phyloP scores from a whole-genome alignment of 495 filamentous ascomycete species.

The Amphirosellinia nigrospora region DNA sequence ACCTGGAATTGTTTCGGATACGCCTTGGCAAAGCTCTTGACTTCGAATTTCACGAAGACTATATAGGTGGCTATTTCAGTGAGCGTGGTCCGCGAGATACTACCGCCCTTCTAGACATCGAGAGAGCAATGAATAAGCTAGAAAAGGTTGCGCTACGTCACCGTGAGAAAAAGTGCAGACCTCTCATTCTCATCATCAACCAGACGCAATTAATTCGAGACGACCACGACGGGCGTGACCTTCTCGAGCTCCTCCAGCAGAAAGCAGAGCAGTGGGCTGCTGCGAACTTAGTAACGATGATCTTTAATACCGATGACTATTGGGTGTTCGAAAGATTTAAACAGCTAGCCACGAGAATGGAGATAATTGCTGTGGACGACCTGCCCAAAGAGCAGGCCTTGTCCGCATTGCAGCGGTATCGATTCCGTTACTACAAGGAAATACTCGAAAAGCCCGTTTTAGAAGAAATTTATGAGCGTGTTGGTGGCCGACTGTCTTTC shows the following conservation, averaged over 20 bases:
- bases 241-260: slow-evolving; percentile 94
- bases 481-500: slow-evolving; percentile 87
- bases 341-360: slow-evolving; percentile 88
- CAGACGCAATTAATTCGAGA: slow-evolving; percentile 87
- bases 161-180: slow-evolving; percentile 62
- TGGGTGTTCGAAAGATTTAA: slow-evolving; percentile 97
- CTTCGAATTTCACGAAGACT: slow-evolving; percentile 88
- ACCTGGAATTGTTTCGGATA: slow-evolving; percentile 93
- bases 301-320: slow-evolving; percentile 95
- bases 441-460: slow-evolving; percentile 58
- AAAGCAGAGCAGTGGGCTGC: slow-evolving; percentile 96
- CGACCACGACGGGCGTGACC: slow-evolving; percentile 86
- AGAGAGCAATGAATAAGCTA: slow-evolving; percentile 94
- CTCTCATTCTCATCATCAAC: slow-evolving; percentile 89
- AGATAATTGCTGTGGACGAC: slow-evolving; percentile 82
- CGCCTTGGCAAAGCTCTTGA: slow-evolving; percentile 91
- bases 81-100: slow-evolving; percentile 92
- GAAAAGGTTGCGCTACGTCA: slow-evolving; percentile 88
- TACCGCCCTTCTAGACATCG: slow-evolving; percentile 89
- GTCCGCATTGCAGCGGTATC: slow-evolving; percentile 74
- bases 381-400: slow-evolving; percentile 79
- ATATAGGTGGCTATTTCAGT: slow-evolving; percentile 93
- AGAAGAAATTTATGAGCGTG: slow-evolving; percentile 77
- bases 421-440: slow-evolving; percentile 72
- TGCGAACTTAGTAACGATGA: slow-evolving; percentile 82